Conservation (phyloP, 108 stramenopile species). For the Schizochytrium sp. region DNA sequence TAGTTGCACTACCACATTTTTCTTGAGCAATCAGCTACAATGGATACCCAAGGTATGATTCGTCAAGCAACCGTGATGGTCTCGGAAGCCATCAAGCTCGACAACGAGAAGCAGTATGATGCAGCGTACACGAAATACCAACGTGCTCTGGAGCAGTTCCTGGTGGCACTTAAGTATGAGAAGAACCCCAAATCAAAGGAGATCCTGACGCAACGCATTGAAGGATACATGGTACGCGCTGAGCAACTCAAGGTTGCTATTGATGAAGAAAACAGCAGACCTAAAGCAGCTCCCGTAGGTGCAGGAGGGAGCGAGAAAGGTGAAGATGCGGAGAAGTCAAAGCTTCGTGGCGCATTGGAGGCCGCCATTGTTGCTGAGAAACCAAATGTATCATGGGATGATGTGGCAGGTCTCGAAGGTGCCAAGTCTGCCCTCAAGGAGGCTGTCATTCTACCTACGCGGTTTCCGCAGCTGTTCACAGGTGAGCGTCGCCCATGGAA, state of each 20-base stretch:
- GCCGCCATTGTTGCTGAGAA: slow-evolving; percentile 85
- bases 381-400: slow-evolving; percentile 96
- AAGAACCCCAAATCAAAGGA: slow-evolving; percentile 92
- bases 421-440: slow-evolving; percentile 98
- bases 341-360: slow-evolving; percentile 70
- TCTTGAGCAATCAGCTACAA: neutral
- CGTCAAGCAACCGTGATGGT: slow-evolving; percentile 13
- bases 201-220: slow-evolving; percentile 89
- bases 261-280: slow-evolving; percentile 71
- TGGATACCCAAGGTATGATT: slow-evolving; percentile 42
- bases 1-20: too few relatives aligned
- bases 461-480: slow-evolving; percentile 94
- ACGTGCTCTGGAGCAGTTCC: slow-evolving; percentile 55
- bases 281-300: slow-evolving; percentile 69
- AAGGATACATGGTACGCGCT: slow-evolving; percentile 98
- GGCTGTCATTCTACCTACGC: slow-evolving; percentile 92
- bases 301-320: slow-evolving; percentile 76
- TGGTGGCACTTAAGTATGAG: slow-evolving; percentile 77
- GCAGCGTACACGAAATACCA: slow-evolving; percentile 59
- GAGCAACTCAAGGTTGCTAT: slow-evolving; percentile 89
- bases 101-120: slow-evolving; percentile 34
- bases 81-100: slow-evolving; percentile 53
- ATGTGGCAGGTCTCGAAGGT: slow-evolving; percentile 94
- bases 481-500: slow-evolving; percentile 91
- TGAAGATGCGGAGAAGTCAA: slow-evolving; percentile 60